Evolutionary conservation across 495 filamentous ascomycete species (phyloP).

Genomic region (Polyplosphaeria fusca): DNA sequence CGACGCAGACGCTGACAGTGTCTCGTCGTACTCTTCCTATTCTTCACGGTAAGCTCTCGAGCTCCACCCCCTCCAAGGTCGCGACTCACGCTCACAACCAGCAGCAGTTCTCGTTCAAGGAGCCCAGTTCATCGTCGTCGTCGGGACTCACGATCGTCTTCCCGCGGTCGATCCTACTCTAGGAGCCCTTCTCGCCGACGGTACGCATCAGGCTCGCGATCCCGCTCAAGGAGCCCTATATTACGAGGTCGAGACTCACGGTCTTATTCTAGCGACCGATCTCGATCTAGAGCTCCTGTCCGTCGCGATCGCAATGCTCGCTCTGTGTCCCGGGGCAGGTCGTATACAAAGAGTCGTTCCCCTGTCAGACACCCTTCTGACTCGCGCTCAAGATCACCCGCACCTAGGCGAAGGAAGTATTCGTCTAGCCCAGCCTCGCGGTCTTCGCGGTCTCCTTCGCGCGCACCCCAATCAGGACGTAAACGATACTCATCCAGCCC

Average conservation of each 20-base stretch:
- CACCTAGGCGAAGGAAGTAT: constrained; percentile 7
- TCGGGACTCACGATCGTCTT: neutral
- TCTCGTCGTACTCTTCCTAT: constrained; percentile 41
- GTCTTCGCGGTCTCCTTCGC: constrained; percentile 29
- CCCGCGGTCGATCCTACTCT: constrained; percentile 14
- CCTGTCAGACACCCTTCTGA: neutral
- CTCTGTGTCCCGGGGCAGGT: too few species aligned
- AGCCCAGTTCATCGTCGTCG: neutral
- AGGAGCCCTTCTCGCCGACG: constrained; percentile 6
- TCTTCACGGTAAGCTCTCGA: constrained; percentile 34
- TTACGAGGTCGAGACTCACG: too few species aligned
- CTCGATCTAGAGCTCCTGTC: neutral
- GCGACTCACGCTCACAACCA: constrained; percentile 14
- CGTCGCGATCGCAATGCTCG: neutral
- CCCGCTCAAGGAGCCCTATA: constrained; percentile 18
- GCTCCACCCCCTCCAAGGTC: constrained; percentile 25
- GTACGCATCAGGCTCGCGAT: neutral
- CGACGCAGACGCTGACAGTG: constrained; percentile 51
- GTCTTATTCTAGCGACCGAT: too few species aligned
- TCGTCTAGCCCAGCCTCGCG: constrained; percentile 1
- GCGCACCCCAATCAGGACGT: too few species aligned
- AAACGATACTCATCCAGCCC: constrained; percentile 6
- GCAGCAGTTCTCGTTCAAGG: constrained; percentile 15
- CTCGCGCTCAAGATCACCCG: constrained; percentile 10
- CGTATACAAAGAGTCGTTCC: neutral